These are phyloP conservation scores for Lentinus brumalis DNA, from an alignment of 768 basidiomycete genomes.

Conservation along the genomic window DNA sequence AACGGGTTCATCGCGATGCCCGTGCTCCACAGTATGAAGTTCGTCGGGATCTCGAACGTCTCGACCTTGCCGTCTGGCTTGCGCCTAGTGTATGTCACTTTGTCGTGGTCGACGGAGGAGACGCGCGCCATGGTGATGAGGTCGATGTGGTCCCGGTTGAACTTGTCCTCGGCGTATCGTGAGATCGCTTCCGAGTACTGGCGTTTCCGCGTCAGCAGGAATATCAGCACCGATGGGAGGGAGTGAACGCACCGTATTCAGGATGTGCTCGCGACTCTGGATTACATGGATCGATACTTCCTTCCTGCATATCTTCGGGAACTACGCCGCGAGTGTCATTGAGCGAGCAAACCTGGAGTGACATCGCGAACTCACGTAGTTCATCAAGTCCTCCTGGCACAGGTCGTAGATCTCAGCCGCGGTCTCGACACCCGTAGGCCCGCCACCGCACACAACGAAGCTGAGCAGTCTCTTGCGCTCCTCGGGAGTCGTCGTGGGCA, in stretches of 20 bases:
- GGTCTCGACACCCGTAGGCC: constrained; percentile 94
- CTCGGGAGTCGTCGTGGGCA: constrained; percentile 85
- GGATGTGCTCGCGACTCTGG: constrained; percentile 93
- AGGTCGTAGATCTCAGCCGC: constrained; percentile 97
- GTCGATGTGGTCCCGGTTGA: constrained; percentile 78
- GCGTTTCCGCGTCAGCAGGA: background rate
- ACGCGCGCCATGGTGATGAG: constrained; percentile 77
- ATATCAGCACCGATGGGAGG: background rate
- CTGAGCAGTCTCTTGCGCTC: constrained; percentile 86
- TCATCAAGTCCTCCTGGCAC: constrained; percentile 93
- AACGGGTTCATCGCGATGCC: constrained; percentile 98
- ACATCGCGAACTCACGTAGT: constrained; percentile 62
- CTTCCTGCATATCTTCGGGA: constrained; percentile 84
- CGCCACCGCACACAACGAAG: constrained; percentile 95
- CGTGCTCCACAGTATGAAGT: constrained; percentile 95
- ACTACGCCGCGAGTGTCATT: constrained; percentile 42
- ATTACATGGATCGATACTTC: constrained; percentile 92
- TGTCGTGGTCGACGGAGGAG: constrained; percentile 59
- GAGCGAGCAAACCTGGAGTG: background rate
- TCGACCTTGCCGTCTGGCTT: constrained; percentile 59
- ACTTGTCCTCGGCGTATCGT: constrained; percentile 92
- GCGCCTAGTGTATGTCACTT: constrained; percentile 72
- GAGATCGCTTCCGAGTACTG: constrained; percentile 96
- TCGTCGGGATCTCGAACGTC: constrained; percentile 69
- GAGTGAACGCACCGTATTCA: constrained; percentile 74